Conservation (phyloP, 192 early-diverging fungal species). For the Cetraspora pellucida region DNA sequence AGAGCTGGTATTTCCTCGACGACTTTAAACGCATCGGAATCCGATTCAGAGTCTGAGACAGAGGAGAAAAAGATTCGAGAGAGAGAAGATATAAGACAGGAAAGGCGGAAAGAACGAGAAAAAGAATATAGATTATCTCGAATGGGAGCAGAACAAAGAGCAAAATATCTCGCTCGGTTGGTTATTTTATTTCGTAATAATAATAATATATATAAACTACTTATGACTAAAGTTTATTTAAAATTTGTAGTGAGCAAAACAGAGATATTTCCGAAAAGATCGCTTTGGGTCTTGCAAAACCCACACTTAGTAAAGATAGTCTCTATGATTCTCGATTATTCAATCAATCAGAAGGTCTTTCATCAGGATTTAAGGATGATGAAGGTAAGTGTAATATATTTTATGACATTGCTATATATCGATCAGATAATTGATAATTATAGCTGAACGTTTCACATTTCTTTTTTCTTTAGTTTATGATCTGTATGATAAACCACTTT, state of each 20-base stretch:
- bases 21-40: constrained; percentile 20
- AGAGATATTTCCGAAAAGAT: constrained; percentile 99
- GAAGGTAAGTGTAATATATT: constrained; percentile 52
- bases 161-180: constrained; percentile 71
- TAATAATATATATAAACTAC: background rate
- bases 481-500: constrained; percentile 96
- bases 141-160: constrained; percentile 87
- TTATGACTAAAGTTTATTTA: background rate
- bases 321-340: constrained; percentile 96
- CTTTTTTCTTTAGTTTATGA: constrained; percentile 64
- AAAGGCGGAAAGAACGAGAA: constrained; percentile 83
- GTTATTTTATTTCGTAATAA: background rate
- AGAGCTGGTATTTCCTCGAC: constrained; percentile 46
- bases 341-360: constrained; percentile 85
- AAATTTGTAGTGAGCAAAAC: constrained; percentile 60
- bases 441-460: background rate
- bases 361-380: constrained; percentile 87
- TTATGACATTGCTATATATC: background rate
- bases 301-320: constrained; percentile 83
- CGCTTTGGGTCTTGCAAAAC: constrained; percentile 94
- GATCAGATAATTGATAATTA: background rate
- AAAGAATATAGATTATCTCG: constrained; percentile 83
- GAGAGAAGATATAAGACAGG: constrained; percentile 85
- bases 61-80: constrained; percentile 68
- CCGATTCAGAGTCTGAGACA: constrained; percentile 53